Percentiles rank a stretch among this genome's conserved stretches.
Evolutionary conservation across 805 yeast species (phyloP).

Genomic region (Starmerella scarabaei): DNA sequence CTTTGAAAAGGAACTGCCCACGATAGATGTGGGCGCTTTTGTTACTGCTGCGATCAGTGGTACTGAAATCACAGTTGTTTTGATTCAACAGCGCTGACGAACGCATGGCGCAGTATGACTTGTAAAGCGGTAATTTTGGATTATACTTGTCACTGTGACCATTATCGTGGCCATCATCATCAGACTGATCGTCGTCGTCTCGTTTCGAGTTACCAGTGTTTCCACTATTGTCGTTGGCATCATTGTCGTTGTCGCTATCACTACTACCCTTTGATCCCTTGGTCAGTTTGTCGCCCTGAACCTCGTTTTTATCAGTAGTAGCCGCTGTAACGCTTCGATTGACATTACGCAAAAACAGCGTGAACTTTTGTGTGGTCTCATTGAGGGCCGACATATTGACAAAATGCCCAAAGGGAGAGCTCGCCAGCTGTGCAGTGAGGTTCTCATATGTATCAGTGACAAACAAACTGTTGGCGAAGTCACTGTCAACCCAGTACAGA

Average conservation of each 20-base stretch:
- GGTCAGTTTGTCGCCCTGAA: neutral
- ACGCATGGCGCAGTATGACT: conserved; percentile 62
- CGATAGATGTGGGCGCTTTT: conserved; percentile 24
- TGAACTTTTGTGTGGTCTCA: conserved; percentile 10
- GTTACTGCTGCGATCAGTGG: conserved; percentile 36
- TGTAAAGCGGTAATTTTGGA: conserved; percentile 26
- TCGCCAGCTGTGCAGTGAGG: conserved; percentile 7
- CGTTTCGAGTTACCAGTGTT: conserved; percentile 21
- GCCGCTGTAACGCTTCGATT: neutral
- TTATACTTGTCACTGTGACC: conserved; percentile 14
- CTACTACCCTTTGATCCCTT: too few relatives aligned
- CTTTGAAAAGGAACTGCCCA: conserved; percentile 50
- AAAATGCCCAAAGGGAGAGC: conserved; percentile 12
- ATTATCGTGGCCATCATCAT: neutral
- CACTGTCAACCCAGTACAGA: conserved; percentile 51
- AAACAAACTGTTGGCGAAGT: conserved; percentile 51
- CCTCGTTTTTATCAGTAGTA: neutral
- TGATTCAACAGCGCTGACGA: conserved; percentile 35
- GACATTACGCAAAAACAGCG: conserved; percentile 6
- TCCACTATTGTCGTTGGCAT: conserved; percentile 15
- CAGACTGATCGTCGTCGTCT: neutral
- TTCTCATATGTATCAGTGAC: conserved; percentile 31
- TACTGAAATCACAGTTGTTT: conserved; percentile 24
- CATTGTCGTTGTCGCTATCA: neutral
- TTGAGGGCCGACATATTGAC: conserved; percentile 7